Evolutionary conservation across 2,329 filamentous ascomycete species (phyloP).

Genomic region (Fusarium robinianum): DNA sequence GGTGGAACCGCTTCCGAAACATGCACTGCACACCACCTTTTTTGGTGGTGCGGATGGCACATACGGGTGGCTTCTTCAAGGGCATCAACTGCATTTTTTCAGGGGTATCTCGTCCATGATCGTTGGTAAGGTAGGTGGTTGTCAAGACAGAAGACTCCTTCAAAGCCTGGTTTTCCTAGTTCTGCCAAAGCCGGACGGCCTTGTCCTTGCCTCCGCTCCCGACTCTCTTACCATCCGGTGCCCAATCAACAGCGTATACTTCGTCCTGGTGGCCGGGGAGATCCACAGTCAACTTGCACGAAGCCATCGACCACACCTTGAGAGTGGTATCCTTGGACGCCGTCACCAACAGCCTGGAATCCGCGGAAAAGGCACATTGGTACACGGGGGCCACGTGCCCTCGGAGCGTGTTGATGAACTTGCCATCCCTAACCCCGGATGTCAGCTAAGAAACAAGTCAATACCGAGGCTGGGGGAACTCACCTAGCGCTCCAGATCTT

Average conservation of each 20-base stretch:
- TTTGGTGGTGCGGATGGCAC: conserved; percentile 14
- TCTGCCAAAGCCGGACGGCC: conserved; percentile 68
- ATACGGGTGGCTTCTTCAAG: conserved; percentile 9
- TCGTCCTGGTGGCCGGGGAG: conserved; percentile 90
- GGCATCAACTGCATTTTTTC: conserved; percentile 23
- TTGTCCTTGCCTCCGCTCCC: conserved; percentile 95
- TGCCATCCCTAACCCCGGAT: conserved; percentile 57
- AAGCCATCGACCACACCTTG: conserved; percentile 91
- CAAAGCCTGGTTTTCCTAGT: conserved; percentile 46
- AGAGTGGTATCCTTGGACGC: conserved; percentile 90
- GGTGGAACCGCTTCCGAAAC: conserved; percentile 18
- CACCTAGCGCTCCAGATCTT: conserved; percentile 86
- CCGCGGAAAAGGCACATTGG: conserved; percentile 88
- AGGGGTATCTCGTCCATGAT: conserved; percentile 29
- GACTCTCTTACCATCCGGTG: conserved; percentile 84
- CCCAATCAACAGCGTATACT: conserved; percentile 95
- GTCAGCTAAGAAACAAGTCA: conserved; percentile 19
- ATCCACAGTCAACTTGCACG: conserved; percentile 78
- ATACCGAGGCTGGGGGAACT: conserved; percentile 11
- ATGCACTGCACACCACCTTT: too few relatives aligned
- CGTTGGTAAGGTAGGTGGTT: too few relatives aligned
- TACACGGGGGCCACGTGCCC: conserved; percentile 92
- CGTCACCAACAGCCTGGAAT: conserved; percentile 86
- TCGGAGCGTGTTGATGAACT: conserved; percentile 84
- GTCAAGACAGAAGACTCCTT: too few relatives aligned